These are phyloP conservation scores for Aspergillus calidoustus DNA, from an alignment of 2,329 filamentous ascomycete genomes.

Conservation along the genomic window DNA sequence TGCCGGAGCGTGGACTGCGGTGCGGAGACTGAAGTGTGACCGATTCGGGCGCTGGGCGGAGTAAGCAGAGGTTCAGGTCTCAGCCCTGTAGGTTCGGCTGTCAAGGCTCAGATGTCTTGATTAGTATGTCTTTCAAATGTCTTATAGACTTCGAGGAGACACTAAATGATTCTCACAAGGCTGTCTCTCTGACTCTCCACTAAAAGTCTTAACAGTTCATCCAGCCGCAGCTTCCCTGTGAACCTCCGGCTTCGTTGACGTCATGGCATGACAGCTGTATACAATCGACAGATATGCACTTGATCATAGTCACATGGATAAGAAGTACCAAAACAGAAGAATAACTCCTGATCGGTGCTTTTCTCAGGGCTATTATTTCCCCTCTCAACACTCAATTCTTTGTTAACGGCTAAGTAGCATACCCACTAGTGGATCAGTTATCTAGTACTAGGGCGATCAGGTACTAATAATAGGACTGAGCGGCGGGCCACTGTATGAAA, in stretches of 20 bases:
- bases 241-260: constrained; percentile 9
- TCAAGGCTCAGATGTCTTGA: background rate
- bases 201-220: background rate
- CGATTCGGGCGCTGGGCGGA: constrained; percentile 15
- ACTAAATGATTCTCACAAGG: background rate
- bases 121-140: background rate
- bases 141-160: background rate
- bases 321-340: background rate
- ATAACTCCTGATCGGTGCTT: background rate
- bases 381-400: background rate
- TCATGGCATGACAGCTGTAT: constrained; percentile 3
- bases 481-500: background rate
- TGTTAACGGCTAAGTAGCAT: background rate
- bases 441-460: background rate
- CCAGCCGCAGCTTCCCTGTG: background rate
- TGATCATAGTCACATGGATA: background rate
- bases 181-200: background rate
- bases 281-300: background rate
- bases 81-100: background rate
- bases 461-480: background rate
- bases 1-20: background rate
- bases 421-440: background rate
- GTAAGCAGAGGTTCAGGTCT: background rate
- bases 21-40: constrained; percentile 17
- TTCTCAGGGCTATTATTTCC: background rate